A percentile compares a stretch with the other conserved stretches of the same genome.
phyloP scores from a whole-genome alignment of 1,284 basidiomycete genomes.

The Apiotrichum gamsii region DNA sequence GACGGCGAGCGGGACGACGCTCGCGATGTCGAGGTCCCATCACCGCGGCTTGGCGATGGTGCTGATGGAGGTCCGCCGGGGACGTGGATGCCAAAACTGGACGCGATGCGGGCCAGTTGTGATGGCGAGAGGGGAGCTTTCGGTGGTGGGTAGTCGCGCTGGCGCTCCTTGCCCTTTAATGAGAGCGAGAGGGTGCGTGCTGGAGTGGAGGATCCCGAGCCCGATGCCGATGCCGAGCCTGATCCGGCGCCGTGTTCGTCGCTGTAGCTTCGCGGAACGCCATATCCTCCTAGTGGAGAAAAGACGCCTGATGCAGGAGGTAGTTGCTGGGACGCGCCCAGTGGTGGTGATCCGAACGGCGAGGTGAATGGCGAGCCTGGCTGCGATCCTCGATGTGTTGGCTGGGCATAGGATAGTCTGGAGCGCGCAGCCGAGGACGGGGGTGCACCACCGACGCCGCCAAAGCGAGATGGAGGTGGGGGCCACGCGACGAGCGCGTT shows the following conservation, averaged over 20 bases:
- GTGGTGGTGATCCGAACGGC: neutral
- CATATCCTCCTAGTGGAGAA: conserved; percentile 1
- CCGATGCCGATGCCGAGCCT: neutral
- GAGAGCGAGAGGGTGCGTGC: conserved; percentile 2
- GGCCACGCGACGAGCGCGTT: conserved; percentile 42
- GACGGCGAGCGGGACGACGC: neutral
- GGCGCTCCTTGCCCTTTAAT: neutral
- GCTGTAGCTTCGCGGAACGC: conserved; percentile 2
- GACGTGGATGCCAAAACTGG: conserved; percentile 42
- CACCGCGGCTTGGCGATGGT: neutral
- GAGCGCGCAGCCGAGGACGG: conserved; percentile 19
- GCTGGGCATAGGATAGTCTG: conserved; percentile 1
- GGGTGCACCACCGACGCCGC: conserved; percentile 21
- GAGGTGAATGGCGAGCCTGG: neutral
- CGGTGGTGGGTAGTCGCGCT: conserved; percentile 30
- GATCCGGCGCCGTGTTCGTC: neutral
- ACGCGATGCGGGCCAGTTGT: conserved; percentile 41
- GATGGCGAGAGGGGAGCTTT: conserved; percentile 32
- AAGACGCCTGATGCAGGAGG: too few relatives aligned
- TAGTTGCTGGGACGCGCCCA: too few relatives aligned
- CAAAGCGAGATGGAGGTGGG: conserved; percentile 20
- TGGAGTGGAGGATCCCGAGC: neutral
- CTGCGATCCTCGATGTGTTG: neutral
- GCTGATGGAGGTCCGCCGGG: too few relatives aligned
- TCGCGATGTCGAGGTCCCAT: too few relatives aligned